Percentiles rank a stretch among this genome's conserved stretches.
Evolutionary conservation across 1,284 basidiomycete genomes (phyloP).

Genomic region (Ceratobasidium sp.): DNA sequence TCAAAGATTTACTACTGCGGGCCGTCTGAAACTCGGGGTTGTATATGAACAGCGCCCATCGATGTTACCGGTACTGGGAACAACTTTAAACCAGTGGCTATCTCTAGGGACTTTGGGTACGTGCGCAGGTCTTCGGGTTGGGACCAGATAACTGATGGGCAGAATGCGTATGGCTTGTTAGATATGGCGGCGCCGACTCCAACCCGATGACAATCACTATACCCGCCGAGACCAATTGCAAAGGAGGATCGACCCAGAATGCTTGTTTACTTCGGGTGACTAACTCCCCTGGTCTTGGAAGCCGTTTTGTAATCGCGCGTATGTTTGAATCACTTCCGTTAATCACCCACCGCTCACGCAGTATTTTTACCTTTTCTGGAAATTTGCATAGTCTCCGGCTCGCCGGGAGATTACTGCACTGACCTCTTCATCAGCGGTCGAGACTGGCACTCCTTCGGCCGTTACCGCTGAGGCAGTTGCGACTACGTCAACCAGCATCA

Average conservation of each 20-base stretch:
- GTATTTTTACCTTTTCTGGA: background rate
- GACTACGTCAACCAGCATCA: background rate
- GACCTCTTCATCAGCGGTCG: background rate
- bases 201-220: conserved; percentile 5
- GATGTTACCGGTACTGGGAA: conserved; percentile 40
- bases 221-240: background rate
- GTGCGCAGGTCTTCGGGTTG: background rate
- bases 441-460: background rate
- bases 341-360: background rate
- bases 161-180: background rate
- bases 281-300: background rate
- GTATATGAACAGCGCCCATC: conserved; percentile 18
- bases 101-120: conserved; percentile 29
- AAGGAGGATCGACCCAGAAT: background rate
- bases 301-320: conserved; percentile 9
- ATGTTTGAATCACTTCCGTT: background rate
- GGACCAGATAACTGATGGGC: conserved; percentile 9
- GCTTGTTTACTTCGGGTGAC: conserved; percentile 1
- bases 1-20: background rate
- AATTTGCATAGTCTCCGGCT: conserved; percentile 15
- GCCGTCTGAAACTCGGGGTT: conserved; percentile 1
- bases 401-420: background rate
- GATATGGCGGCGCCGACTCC: conserved; percentile 1
- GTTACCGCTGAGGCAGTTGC: background rate
- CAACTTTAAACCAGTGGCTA: conserved; percentile 31